Evolutionary conservation across 352 stramenopile genomes (phyloP).

Genomic region (Phytophthora sansomeana): DNA sequence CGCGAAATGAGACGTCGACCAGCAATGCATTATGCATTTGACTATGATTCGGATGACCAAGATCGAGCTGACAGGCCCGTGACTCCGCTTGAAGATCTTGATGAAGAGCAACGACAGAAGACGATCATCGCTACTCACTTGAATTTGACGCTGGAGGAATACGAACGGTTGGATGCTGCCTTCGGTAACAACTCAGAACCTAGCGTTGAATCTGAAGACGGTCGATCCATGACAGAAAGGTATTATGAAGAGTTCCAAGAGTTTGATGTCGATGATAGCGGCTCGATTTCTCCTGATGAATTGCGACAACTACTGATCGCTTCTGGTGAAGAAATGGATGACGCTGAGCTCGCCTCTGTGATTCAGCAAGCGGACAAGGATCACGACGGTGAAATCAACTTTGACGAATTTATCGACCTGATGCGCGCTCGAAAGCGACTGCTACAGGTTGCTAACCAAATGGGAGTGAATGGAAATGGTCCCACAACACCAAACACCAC

Average conservation of each 20-base stretch:
- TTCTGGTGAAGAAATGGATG: slow-evolving; percentile 81
- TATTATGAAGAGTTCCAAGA: slow-evolving; percentile 73
- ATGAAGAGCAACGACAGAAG: slow-evolving; percentile 64
- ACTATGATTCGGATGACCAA: slow-evolving; percentile 46
- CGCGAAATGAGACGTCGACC: slow-evolving; percentile 14
- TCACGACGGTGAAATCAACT: slow-evolving; percentile 80
- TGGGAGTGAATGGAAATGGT: slow-evolving; percentile 58
- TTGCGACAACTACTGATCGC: slow-evolving; percentile 61
- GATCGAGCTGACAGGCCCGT: slow-evolving; percentile 3
- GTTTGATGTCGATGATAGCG: slow-evolving; percentile 84
- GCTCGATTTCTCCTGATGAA: slow-evolving; percentile 77
- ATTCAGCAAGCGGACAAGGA: slow-evolving; percentile 76
- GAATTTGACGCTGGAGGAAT: slow-evolving; percentile 73
- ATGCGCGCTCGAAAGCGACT: slow-evolving; percentile 85
- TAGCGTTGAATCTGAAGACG: slow-evolving; percentile 17
- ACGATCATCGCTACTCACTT: slow-evolving; percentile 61
- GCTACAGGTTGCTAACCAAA: slow-evolving; percentile 70
- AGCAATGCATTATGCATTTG: slow-evolving; percentile 38
- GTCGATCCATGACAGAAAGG: slow-evolving; percentile 45
- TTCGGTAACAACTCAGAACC: slow-evolving; percentile 43
- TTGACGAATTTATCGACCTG: slow-evolving; percentile 79
- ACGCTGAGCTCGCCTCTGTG: slow-evolving; percentile 69
- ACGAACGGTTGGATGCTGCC: slow-evolving; percentile 67
- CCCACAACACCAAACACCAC: slow-evolving; percentile 20
- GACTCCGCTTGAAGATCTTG: slow-evolving; percentile 47